These are phyloP conservation scores for Przewalskia tangutica DNA, from an alignment of 257 asterid genomes.

Conservation along the genomic window DNA sequence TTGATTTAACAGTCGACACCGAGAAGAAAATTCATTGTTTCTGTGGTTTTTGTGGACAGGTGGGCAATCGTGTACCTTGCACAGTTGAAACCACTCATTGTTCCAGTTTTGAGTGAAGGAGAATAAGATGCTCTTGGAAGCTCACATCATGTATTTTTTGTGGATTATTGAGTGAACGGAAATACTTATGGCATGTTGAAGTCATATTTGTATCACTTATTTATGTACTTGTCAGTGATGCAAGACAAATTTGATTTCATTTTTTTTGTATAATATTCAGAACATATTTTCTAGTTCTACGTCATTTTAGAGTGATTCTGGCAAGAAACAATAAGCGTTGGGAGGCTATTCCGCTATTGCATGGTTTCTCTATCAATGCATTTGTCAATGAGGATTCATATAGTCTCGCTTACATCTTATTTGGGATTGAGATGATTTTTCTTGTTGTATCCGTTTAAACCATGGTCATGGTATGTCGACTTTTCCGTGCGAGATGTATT, in stretches of 20 bases:
- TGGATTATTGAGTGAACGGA: constrained; percentile 5
- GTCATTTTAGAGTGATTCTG: not conserved
- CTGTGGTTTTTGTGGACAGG: constrained; percentile 28
- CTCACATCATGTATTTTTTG: not conserved
- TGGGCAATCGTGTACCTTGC: constrained; percentile 91
- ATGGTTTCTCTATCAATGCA: not conserved
- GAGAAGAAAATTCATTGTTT: not conserved
- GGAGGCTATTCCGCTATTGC: not conserved
- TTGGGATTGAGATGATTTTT: not conserved
- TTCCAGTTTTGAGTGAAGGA: constrained; percentile 71
- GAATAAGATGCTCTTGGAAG: constrained; percentile 7
- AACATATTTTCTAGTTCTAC: not conserved
- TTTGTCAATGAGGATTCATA: not conserved
- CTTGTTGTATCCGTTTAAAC: not conserved
- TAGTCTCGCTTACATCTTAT: not conserved
- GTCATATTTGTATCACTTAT: constrained; percentile 11
- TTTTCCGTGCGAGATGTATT: not conserved
- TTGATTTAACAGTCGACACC: not conserved
- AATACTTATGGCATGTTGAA: constrained; percentile 2
- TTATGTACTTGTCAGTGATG: not conserved
- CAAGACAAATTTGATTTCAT: constrained; percentile 6
- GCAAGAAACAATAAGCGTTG: not conserved
- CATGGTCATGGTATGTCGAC: not conserved
- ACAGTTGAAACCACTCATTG: constrained; percentile 88
- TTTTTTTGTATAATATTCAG: not conserved